Evolutionary conservation across 2,329 filamentous ascomycete species (phyloP), one percentile per base, ranked within the genome.

Genomic region (Teratosphaeria viscida): DNA sequence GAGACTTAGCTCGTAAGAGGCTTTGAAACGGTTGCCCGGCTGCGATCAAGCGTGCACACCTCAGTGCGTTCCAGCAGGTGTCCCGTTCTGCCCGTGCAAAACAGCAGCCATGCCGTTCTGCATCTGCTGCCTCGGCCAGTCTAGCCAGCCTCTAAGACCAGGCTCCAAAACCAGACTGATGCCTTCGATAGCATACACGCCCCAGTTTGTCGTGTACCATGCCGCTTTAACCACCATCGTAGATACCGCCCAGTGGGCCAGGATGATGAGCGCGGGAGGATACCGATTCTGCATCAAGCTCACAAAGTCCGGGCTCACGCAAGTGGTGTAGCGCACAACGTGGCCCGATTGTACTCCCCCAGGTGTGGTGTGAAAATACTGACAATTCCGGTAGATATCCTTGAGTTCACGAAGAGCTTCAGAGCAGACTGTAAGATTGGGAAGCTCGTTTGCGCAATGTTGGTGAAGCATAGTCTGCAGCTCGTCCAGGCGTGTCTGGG

Each of bases 171-270:
- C 61, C 43, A 60, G 43, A 19, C 29, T 43, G 29, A 69, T 61
- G n/a, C 66, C 67, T 37, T 63, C 56, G 6, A 68, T 35, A 7
- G 62, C 63, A 37, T 63, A 63, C 6, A 54, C 56, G 29, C 65
- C 63, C 66, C 66, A 68, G 23, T 63, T 59, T 5, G 52, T 54
- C 10, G 59, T 60, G 43, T 61, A 67, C 67, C 67, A 68, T 7
- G 54, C 62, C 10, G 57, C 54, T n/a, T 55, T 47, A 7, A 65
- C 26, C 52, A 59, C 56, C 16, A 60, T 27, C 10, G 63, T 61
- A 2, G 65, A 62, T 1, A 64, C 60, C 1, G 64, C 63, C 54
- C 64, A 70, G 57, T 68, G 62, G 2, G 65, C 66, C 1, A 68
- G 57, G 8, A 68, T 62, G 16, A 70, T 60, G 3, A 70, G 59